Percentiles rank a stretch among this genome's conserved stretches.
Conservation (phyloP, 2,329 filamentous ascomycete species). For the Alternaria rosae region DNA sequence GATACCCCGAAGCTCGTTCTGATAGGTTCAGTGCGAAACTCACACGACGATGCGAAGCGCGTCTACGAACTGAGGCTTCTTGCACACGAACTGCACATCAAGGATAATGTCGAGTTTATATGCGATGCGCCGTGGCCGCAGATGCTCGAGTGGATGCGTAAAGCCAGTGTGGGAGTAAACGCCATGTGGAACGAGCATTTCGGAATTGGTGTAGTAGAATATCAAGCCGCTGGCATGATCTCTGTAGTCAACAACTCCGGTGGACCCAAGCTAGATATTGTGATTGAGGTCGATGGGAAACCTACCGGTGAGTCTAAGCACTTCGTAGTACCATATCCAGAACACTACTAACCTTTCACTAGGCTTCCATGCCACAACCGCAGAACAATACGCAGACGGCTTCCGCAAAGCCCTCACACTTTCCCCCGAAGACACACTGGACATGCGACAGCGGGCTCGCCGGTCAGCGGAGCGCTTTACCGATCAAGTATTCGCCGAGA, state of each 20-base stretch:
- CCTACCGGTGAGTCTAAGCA: slow-evolving; percentile 68
- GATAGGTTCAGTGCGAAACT: slow-evolving; percentile 90
- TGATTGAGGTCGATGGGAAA: slow-evolving; percentile 77
- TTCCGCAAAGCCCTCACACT: slow-evolving; percentile 80
- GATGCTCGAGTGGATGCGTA: slow-evolving; percentile 79
- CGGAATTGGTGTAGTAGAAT: slow-evolving; percentile 97
- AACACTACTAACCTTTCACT: slow-evolving; percentile 13
- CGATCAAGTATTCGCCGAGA: slow-evolving; percentile 81
- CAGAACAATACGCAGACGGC: slow-evolving; percentile 78
- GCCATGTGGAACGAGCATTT: slow-evolving; percentile 99
- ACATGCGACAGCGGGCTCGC: slow-evolving; percentile 77
- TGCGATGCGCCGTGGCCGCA: slow-evolving; percentile 89
- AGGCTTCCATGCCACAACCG: slow-evolving; percentile 86
- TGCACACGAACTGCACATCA: slow-evolving; percentile 81
- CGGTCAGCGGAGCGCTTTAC: slow-evolving; percentile 84
- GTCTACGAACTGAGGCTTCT: slow-evolving; percentile 90
- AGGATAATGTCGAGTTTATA: slow-evolving; percentile 84
- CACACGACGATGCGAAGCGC: slow-evolving; percentile 74
- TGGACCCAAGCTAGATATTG: slow-evolving; percentile 92
- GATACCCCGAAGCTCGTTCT: slow-evolving; percentile 74
- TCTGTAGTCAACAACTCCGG: slow-evolving; percentile 93
- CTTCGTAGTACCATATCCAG: neutral
- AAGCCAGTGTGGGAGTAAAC: slow-evolving; percentile 86
- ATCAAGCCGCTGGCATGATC: slow-evolving; percentile 92
- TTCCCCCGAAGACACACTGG: slow-evolving; percentile 68